Evolutionary conservation across 768 basidiomycete species (phyloP), one percentile per base, ranked within the genome.

Genomic region (Termitomyces sp.): DNA sequence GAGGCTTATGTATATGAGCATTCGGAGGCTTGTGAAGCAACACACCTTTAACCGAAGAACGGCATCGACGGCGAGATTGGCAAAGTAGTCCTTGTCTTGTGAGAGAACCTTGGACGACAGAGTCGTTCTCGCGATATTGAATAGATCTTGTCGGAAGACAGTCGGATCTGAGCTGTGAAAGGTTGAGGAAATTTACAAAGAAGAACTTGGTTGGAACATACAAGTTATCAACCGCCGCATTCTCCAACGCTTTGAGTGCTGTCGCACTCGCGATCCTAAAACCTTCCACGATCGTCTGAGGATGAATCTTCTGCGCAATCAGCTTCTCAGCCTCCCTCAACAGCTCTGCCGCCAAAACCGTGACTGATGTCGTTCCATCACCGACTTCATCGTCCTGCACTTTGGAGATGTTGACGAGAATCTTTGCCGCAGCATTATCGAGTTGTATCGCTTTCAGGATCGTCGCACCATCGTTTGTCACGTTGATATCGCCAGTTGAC

Each of bases 321-420:
- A 98, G 73, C 72, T 91, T 94, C 75, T 99, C 96, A 6, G 95
- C 97, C 74, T 98, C 97, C 56, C 97, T 75, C 61, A 99, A 67
- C 59, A 98, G 73, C 66, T 99, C 97, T 10, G 91, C 83, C 2
- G 95, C 91, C 16, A 99, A 72, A 13, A 99, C 96, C 49, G 91
- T 94, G 25, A 98, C 93, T 48, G 80, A 84, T 22, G 92, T 95
- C 33, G 92, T 95, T 39, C 92, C 97, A 72, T 98, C 97, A 18
- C 97, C 97, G 44, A 99, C 87, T 71, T 99, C 97, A 67, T 99
- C 97, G 68, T 99, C 97, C 74, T 98, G 97, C n/a, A 98, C 96
- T 68, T 99, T 99, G 1, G 94, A 96, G 71, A 99, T 98, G 73
- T 99, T 98, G 64, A 99, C 97, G 52, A 99, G 82, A 69, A 99